Evolutionary conservation across 345 rosid species (phyloP), one percentile per base, ranked within the genome.

Genomic region (Tarenaya hassleriana): DNA sequence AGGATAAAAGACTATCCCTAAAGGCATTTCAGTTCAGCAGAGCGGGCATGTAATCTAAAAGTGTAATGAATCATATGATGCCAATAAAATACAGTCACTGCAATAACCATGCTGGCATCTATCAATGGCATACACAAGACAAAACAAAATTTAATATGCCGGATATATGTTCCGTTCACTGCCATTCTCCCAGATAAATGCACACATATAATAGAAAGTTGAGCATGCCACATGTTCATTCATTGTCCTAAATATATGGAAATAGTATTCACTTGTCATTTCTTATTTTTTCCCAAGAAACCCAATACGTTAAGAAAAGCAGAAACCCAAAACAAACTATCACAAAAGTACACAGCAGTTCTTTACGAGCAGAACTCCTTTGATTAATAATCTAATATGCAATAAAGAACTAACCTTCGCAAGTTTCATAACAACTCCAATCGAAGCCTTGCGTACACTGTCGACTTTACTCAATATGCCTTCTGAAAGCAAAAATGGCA

Each of bases 371-470:
- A 16, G 16, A 46, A 43, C 46, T 44, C 52, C 38, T 52, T 21
- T 31, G 8, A 46, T 52, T 10, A 51, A 12, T 58, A 41, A 60
- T 59, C 41, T 55, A 54, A 35, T 14, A 55, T 37, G n/a, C 11
- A 55, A 48, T 39, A 59, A 31, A 43, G 57, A 61, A 29, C 67
- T 56, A 42, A 90, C 97, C 97, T 91, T 87, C 5, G 94, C 89
- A 40, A 91, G 89, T 79, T 91, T 91, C 96, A 87, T 91, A 45
- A 91, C 95, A 70, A 91, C 82, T 63, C 80, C 92, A 66, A 82
- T 91, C 48, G 98, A 87, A 64, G 98, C 88, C 76, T 87, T 87
- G 12, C 84, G 83, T 44, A 84, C 72, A 67, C 79, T 82, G 69
- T 56, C 80, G 54, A 91, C 98, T 79, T 81, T 91, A 61, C 92